Evolutionary conservation across 1,284 basidiomycete genomes (phyloP), one percentile per base, ranked within the genome.

Genomic region (Microbotryum violaceum): DNA sequence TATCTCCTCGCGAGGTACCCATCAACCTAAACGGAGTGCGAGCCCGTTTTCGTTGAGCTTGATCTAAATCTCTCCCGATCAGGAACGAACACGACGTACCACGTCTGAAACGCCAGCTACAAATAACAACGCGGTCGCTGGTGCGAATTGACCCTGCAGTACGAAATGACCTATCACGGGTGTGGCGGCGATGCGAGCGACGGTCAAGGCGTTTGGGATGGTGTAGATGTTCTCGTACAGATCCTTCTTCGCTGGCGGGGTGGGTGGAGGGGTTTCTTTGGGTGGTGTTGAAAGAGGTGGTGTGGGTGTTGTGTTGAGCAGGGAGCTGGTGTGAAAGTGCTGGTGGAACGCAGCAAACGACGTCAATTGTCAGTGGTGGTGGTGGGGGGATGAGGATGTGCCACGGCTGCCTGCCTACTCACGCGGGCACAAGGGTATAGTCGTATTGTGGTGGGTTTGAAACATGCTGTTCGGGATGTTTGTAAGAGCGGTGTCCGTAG

Each of bases 111-210:
- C 74, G 20, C 92, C 92, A 4, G 93, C 91, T 69, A 91, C 89
- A 23, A 88, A 84, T 6, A 99, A 81, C 29, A 97, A 76, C 4
- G 83, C 82, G 0, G 91, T 89, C 6, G 93, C 93, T 50, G 85
- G 77, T 49, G 82, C 76, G 73, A 89, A 91, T 70, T 96, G 81
- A 61, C 87, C 86, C 55, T 90, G 78, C n/a, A 96, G 74, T 61
- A 98, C 89, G n/a, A 87, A 83, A 81, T 88, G 96, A 16, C 89
- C 94, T 31, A 99, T 82, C 42, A 89, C 79, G 5, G 96, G 94
- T 72, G 91, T 96, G 0, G 91, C 82, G 20, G 84, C 71, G 66
- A 99, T 92, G 42, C 94, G 83, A 3, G 89, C 89, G 16, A 86
- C 72, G 3, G 94, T 98, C 54, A 99, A 80, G 5, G 91, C 74